A percentile compares a stretch with the other conserved stretches of the same genome.
phyloP scores from a whole-genome alignment of 306 rosid species.

The Macrotyloma uniflorum region DNA sequence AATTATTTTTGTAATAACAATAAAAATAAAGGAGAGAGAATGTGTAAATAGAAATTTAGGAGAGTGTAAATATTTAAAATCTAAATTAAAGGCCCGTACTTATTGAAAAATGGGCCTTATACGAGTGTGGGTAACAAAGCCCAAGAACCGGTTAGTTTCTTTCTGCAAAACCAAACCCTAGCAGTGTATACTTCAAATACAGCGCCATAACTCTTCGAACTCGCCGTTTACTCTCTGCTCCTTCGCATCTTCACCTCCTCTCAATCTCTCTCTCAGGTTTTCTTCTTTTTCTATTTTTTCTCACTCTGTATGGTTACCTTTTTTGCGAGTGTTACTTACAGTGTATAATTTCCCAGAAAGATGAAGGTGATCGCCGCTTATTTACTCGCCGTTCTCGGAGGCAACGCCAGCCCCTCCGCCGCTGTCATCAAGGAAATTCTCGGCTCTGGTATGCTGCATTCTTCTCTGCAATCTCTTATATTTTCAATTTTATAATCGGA shows the following conservation, averaged over 20 bases:
- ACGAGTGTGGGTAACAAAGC: neutral
- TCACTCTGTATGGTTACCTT: neutral
- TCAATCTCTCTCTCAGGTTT: neutral
- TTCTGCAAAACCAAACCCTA: slow-evolving; percentile 20
- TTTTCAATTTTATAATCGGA: neutral
- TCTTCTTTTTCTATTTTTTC: neutral
- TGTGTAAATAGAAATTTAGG: no score
- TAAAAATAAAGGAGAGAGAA: no score
- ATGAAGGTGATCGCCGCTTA: slow-evolving; percentile 77
- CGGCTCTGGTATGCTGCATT: slow-evolving; percentile 35
- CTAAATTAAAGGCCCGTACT: neutral
- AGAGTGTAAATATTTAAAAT: no score
- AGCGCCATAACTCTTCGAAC: neutral
- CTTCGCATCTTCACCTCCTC: neutral
- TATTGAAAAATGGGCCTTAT: neutral
- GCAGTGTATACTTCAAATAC: neutral
- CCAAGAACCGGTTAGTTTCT: neutral
- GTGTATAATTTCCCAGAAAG: slow-evolving; percentile 25
- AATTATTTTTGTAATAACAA: no score
- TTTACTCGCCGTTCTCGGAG: slow-evolving; percentile 66
- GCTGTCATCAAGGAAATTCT: slow-evolving; percentile 51
- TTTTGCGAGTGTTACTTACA: neutral
- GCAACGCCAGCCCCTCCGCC: slow-evolving; percentile 54
- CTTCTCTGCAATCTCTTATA: neutral
- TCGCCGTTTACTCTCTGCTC: slow-evolving; percentile 7